phyloP scores from a whole-genome alignment of 1,284 basidiomycete species.

The Polyporus tsugae region DNA sequence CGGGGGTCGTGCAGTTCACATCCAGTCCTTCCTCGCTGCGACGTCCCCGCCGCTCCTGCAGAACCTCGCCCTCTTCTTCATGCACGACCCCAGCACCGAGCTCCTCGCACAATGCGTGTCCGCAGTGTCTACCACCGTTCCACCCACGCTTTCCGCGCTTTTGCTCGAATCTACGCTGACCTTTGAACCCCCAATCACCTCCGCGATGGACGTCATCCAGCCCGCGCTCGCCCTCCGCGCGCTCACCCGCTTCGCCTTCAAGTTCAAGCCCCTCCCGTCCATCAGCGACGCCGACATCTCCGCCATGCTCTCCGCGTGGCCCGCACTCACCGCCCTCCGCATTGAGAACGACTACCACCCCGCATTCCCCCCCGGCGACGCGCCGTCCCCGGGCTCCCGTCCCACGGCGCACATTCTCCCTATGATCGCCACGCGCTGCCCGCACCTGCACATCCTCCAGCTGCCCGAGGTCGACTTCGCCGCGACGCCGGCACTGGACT shows the following conservation, averaged over 20 bases:
- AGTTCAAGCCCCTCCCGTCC: neutral
- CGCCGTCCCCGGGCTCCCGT: neutral
- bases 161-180: neutral
- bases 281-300: slow-evolving; percentile 1
- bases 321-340: neutral
- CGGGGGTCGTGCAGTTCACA: neutral
- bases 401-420: neutral
- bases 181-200: neutral
- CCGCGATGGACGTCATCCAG: neutral
- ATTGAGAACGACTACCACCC: neutral
- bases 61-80: neutral
- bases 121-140: neutral
- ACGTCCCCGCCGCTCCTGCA: slow-evolving; percentile 1
- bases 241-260: neutral
- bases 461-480: neutral
- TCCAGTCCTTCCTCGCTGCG: neutral
- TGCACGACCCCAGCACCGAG: neutral
- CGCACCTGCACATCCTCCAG: neutral
- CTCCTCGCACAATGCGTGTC: neutral
- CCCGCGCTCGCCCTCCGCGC: slow-evolving; percentile 2
- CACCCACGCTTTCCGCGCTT: neutral
- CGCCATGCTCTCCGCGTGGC: neutral
- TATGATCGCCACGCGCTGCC: neutral
- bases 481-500: neutral
- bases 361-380: neutral